These are phyloP conservation scores for Oxytropis ochrocephala DNA, from an alignment of 306 rosid genomes.

Conservation along the genomic window DNA sequence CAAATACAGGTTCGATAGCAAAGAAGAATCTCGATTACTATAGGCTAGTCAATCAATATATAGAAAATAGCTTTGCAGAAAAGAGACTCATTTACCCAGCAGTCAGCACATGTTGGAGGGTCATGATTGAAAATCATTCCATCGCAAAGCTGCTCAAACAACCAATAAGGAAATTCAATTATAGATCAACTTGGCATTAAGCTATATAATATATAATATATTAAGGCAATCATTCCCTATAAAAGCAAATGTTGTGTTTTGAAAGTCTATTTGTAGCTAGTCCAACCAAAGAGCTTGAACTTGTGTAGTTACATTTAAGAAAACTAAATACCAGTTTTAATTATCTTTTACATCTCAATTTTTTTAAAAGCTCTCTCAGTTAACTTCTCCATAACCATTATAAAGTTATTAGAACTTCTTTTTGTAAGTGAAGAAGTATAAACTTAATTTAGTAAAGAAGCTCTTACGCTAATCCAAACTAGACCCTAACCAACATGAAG, in stretches of 20 bases:
- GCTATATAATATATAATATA: no score
- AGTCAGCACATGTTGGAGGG: conserved; percentile 74
- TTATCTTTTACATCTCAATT: neutral
- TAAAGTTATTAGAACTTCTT: neutral
- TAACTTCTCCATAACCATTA: neutral
- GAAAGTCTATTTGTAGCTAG: neutral
- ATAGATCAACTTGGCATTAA: conserved; percentile 13
- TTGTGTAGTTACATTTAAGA: conserved; percentile 17
- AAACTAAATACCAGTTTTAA: neutral
- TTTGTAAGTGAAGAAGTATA: neutral
- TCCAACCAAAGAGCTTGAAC: conserved; percentile 11
- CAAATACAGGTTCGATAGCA: neutral
- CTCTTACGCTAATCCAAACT: neutral
- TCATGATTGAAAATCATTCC: conserved; percentile 91
- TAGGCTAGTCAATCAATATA: neutral
- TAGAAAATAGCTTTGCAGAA: conserved; percentile 16
- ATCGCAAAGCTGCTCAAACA: conserved; percentile 74
- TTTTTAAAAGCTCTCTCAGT: neutral
- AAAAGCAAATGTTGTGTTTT: neutral
- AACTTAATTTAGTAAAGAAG: neutral
- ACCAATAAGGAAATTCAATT: conserved; percentile 30
- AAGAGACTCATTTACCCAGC: conserved; percentile 61
- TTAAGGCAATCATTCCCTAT: neutral
- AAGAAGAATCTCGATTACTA: neutral
- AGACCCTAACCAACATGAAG: conserved; percentile 17